These are phyloP conservation scores for Boletus austroedulis DNA, from an alignment of 1,284 basidiomycete species.

Conservation along the genomic window DNA sequence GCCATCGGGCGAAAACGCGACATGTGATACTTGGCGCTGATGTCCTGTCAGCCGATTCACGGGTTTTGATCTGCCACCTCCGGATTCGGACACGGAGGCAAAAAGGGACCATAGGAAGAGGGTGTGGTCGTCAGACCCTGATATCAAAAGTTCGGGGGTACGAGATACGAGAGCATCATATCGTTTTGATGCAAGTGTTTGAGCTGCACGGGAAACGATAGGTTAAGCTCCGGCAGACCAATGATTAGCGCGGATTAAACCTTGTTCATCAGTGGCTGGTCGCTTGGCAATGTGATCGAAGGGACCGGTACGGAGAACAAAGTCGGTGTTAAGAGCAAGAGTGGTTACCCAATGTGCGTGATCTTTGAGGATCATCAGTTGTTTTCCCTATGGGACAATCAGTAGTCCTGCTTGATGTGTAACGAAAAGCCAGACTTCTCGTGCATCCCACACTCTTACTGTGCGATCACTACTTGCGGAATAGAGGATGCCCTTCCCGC, in stretches of 20 bases:
- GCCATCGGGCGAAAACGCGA: slow-evolving; percentile 94
- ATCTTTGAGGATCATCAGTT: slow-evolving; percentile 79
- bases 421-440: slow-evolving; percentile 48
- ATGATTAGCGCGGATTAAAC: slow-evolving; percentile 38
- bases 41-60: slow-evolving; percentile 89
- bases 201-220: slow-evolving; percentile 47
- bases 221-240: neutral
- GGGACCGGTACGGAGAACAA: slow-evolving; percentile 90
- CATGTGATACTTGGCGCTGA: slow-evolving; percentile 94
- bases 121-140: slow-evolving; percentile 94
- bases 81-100: slow-evolving; percentile 39
- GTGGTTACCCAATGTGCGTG: slow-evolving; percentile 99
- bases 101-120: slow-evolving; percentile 90
- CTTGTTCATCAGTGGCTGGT: slow-evolving; percentile 77
- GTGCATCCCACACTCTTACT: slow-evolving; percentile 91
- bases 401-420: slow-evolving; percentile 1
- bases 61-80: slow-evolving; percentile 72
- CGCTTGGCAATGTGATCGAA: slow-evolving; percentile 85
- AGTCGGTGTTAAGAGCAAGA: slow-evolving; percentile 93
- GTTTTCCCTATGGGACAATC: slow-evolving; percentile 48
- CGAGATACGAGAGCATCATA: slow-evolving; percentile 68
- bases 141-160: slow-evolving; percentile 83
- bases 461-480: slow-evolving; percentile 94
- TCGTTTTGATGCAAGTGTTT: slow-evolving; percentile 69
- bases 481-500: slow-evolving; percentile 78